phyloP scores from a whole-genome alignment of 2,329 filamentous ascomycete genomes.

The Didymella arachidicola region DNA sequence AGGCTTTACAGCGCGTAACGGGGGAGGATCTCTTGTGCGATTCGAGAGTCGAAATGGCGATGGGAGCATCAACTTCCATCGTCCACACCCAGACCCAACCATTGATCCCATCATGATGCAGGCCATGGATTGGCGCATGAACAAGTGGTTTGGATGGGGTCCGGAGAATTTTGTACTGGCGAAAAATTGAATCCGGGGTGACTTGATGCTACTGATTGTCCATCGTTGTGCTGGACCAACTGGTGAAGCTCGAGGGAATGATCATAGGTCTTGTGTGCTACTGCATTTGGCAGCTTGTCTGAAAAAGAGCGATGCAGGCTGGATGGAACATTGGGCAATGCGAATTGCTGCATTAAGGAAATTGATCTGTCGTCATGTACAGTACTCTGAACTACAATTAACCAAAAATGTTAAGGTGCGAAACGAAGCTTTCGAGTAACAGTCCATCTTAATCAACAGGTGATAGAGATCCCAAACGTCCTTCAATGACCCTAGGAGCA shows the following conservation, averaged over 20 bases:
- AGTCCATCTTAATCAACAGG: background rate
- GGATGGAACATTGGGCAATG: background rate
- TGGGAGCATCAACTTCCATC: conserved; percentile 39
- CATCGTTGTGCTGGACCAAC: background rate
- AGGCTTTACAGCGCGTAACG: conserved; percentile 22
- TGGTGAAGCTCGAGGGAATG: background rate
- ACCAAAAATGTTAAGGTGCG: background rate
- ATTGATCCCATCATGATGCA: conserved; percentile 41
- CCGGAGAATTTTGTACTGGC: conserved; percentile 29
- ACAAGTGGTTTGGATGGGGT: conserved; percentile 41
- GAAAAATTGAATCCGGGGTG: background rate
- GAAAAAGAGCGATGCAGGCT: background rate
- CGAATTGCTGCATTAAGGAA: background rate
- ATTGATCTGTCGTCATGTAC: background rate
- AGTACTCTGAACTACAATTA: background rate
- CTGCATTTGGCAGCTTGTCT: background rate
- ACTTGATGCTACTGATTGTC: background rate
- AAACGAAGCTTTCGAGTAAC: background rate
- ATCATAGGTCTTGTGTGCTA: background rate
- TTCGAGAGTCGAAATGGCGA: conserved; percentile 20
- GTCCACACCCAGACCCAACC: conserved; percentile 36
- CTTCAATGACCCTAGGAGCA: too few species aligned
- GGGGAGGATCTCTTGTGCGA: conserved; percentile 27
- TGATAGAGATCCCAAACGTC: background rate
- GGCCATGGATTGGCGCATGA: conserved; percentile 37